These are phyloP conservation scores for Petasospora fabianii DNA, from an alignment of 1,139 yeast genomes.

Conservation along the genomic window DNA sequence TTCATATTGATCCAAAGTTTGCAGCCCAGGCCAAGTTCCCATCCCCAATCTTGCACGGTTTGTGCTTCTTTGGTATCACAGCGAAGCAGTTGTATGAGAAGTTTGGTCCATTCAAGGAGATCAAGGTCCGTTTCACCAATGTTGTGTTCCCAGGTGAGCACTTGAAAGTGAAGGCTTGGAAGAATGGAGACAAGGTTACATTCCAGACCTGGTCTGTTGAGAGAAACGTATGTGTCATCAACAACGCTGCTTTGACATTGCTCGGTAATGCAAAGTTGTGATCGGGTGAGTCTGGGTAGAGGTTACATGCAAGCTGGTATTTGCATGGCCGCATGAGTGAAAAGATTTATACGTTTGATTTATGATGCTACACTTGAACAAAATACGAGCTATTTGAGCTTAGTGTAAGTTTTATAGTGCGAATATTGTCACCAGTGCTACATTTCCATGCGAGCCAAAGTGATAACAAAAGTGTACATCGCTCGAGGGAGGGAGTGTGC, in stretches of 20 bases:
- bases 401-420: too few relatives aligned
- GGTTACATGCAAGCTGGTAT: too few relatives aligned
- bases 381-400: too few relatives aligned
- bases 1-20: constrained; percentile 89
- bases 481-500: too few relatives aligned
- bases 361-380: too few relatives aligned
- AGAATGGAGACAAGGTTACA: constrained; percentile 60
- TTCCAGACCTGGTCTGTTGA: constrained; percentile 85
- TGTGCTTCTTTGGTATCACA: constrained; percentile 82
- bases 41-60: constrained; percentile 87
- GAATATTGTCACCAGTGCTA: too few relatives aligned
- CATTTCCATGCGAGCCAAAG: too few relatives aligned
- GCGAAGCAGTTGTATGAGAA: constrained; percentile 74
- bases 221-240: constrained; percentile 74
- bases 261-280: constrained; percentile 15
- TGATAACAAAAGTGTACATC: too few relatives aligned
- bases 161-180: constrained; percentile 82
- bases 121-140: constrained; percentile 88
- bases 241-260: constrained; percentile 84
- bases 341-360: too few relatives aligned
- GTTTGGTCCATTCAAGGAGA: constrained; percentile 78
- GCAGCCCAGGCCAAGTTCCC: constrained; percentile 89
- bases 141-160: constrained; percentile 98
- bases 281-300: too few relatives aligned
- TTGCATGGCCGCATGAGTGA: too few relatives aligned